A percentile compares a stretch with the other conserved stretches of the same genome.
Conservation (phyloP, 495 filamentous ascomycete genomes). For the Talaromyces adpressus region DNA sequence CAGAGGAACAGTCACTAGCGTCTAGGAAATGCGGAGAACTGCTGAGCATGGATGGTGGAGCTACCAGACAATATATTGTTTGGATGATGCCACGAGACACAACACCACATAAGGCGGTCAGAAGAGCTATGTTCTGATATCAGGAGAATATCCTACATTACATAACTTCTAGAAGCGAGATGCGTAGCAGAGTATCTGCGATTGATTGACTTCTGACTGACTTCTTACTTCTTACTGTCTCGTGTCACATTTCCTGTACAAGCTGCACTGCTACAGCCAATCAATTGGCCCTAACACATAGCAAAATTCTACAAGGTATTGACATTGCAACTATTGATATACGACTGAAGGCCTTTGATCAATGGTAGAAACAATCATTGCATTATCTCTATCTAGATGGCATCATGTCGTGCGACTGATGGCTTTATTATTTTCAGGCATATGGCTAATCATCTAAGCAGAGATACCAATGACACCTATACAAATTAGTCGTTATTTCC, state of each 20-base stretch:
- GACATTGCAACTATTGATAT: neutral
- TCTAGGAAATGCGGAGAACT: slow-evolving; percentile 4
- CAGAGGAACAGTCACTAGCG: neutral
- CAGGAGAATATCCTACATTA: neutral
- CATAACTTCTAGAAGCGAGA: neutral
- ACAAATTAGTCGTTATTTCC: neutral
- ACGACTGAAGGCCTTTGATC: neutral
- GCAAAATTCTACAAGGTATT: neutral
- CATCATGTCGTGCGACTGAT: neutral
- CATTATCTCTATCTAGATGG: slow-evolving; percentile 2
- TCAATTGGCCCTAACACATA: neutral
- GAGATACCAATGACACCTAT: slow-evolving; percentile 86
- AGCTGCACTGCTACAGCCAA: neutral
- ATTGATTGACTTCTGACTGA: neutral
- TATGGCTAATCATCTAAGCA: slow-evolving; percentile 24
- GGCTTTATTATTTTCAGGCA: neutral
- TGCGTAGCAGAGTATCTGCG: neutral
- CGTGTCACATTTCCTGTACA: neutral
- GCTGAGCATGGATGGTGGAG: neutral
- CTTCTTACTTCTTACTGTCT: neutral
- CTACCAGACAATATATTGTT: neutral
- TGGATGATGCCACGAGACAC: neutral
- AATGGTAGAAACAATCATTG: neutral
- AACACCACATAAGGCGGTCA: neutral
- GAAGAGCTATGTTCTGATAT: neutral